Evolutionary conservation across 148 eudicot genomes (phyloP).

Genomic region (Camellia granthamiana): DNA sequence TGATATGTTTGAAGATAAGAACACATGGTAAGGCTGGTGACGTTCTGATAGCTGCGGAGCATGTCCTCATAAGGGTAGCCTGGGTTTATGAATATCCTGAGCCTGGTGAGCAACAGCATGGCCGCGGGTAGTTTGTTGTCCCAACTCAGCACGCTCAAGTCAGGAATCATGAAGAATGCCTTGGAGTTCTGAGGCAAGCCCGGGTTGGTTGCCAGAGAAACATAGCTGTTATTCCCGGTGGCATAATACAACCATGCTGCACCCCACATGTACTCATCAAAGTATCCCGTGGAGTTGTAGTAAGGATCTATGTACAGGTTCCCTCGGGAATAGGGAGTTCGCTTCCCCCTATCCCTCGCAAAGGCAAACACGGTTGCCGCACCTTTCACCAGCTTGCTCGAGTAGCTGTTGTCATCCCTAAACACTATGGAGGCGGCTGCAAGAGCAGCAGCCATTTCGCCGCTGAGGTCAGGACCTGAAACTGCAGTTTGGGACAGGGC

Average conservation of each 20-base stretch:
- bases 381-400: constrained; percentile 45
- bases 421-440: constrained; percentile 82
- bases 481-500: constrained; percentile 42
- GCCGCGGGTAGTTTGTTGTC: constrained; percentile 75
- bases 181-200: constrained; percentile 41
- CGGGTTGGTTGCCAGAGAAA: constrained; percentile 52
- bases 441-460: constrained; percentile 80
- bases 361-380: constrained; percentile 56
- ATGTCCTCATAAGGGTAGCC: constrained; percentile 77
- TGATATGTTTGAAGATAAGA: constrained; percentile 48
- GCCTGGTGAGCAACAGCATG: constrained; percentile 61
- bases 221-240: constrained; percentile 55
- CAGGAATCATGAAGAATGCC: constrained; percentile 41
- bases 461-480: constrained; percentile 60
- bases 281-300: constrained; percentile 68
- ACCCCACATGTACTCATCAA: constrained; percentile 82
- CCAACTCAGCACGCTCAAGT: constrained; percentile 70
- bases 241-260: constrained; percentile 76
- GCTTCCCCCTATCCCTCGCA: constrained; percentile 38
- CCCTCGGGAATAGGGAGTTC: constrained; percentile 37
- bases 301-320: constrained; percentile 40
- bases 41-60: constrained; percentile 51
- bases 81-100: constrained; percentile 66
- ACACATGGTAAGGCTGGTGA: constrained; percentile 68
- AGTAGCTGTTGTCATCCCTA: constrained; percentile 43